Base-by-base conservation (phyloP, 2,329 filamentous ascomycete genomes). In the Fusarium transvaalense region DNA sequence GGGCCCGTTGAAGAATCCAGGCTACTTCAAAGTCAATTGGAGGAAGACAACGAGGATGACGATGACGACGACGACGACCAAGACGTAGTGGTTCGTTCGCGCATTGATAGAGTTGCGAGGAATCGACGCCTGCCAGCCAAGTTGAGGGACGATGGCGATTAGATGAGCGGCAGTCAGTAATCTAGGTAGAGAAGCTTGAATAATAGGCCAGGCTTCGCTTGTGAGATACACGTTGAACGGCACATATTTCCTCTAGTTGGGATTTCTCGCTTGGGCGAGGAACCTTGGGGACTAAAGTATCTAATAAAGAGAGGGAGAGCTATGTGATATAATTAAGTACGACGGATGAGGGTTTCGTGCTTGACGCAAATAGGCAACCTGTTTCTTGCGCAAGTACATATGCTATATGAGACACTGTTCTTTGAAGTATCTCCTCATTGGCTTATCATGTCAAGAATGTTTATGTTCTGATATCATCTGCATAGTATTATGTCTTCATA, bases 51-150 rank as follows among this genome's bases (percentile, higher is more conserved):
- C 14, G 72, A 77, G 10, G 66, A 77, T 23, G 75, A 78, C 34
- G 73, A 77, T 12, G 76, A 78, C 15, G 47, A 77, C 31, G 76
- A 78, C 32, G 74, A 77, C 8, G 74, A 78, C 34, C 69, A 76
- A 50, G 77, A 79, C 32, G 74, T 77, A 31, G 60, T 78, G 21
- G 60, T 78, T 15, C 71, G 74, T 51, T 72, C 54, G 31, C 61
- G 61, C 31, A 32, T 64, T 27, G 61, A 75, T 32, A 69, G 77
- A 41, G 71, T 70, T 19, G 61, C 64, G 25, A 74, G 79, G 53
- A 76, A 73, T 27, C 75, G 79, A 38, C 75, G 79, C 21, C 73
- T 68, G 45, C 78, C 79, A 4, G 76, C 77, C 10, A 81, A 81
- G 46, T 76, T 79, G 56, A 72, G 77, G 34, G 78, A 80, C 23